Evolutionary conservation across 192 early-diverging fungal species (phyloP).

Genomic region (Chytriomyces sp.): DNA sequence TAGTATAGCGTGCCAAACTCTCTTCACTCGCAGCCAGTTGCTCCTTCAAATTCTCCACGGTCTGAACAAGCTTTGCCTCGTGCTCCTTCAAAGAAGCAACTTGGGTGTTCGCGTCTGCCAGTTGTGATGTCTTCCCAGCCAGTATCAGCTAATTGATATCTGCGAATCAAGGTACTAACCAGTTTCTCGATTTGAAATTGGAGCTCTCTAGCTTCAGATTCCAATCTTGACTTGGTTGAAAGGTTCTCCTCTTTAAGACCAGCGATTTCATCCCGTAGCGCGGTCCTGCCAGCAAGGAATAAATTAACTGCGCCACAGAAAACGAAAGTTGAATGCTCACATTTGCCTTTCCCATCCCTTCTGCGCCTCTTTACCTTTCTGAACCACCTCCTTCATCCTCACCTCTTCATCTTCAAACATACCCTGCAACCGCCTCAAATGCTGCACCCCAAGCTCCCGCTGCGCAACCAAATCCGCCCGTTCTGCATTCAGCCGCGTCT

Average conservation of each 20-base stretch:
- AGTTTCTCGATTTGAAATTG: slow-evolving; percentile 28
- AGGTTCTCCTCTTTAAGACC: slow-evolving; percentile 32
- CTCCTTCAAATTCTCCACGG: slow-evolving; percentile 15
- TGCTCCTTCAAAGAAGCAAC: not conserved
- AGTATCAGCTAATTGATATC: not conserved
- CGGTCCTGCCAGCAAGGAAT: not conserved
- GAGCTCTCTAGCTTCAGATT: slow-evolving; percentile 34
- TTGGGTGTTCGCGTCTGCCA: not conserved
- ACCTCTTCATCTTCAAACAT: slow-evolving; percentile 58
- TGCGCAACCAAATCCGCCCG: slow-evolving; percentile 53
- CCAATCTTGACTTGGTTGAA: slow-evolving; percentile 17
- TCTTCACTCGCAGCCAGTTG: slow-evolving; percentile 35
- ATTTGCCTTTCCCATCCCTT: slow-evolving; percentile 30
- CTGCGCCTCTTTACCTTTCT: slow-evolving; percentile 10
- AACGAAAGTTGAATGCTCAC: not conserved
- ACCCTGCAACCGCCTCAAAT: slow-evolving; percentile 53
- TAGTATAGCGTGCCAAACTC: slow-evolving; percentile 18
- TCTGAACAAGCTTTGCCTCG: not conserved
- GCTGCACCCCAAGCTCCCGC: slow-evolving; percentile 55
- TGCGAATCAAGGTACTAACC: slow-evolving; percentile 1
- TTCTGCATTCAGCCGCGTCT: slow-evolving; percentile 54
- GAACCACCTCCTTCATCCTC: not conserved
- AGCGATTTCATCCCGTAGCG: not conserved
- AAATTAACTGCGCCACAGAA: not conserved
- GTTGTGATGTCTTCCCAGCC: slow-evolving; percentile 2